Base-by-base conservation (phyloP, 768 basidiomycete genomes). In the Glaciozyma antarctica region DNA sequence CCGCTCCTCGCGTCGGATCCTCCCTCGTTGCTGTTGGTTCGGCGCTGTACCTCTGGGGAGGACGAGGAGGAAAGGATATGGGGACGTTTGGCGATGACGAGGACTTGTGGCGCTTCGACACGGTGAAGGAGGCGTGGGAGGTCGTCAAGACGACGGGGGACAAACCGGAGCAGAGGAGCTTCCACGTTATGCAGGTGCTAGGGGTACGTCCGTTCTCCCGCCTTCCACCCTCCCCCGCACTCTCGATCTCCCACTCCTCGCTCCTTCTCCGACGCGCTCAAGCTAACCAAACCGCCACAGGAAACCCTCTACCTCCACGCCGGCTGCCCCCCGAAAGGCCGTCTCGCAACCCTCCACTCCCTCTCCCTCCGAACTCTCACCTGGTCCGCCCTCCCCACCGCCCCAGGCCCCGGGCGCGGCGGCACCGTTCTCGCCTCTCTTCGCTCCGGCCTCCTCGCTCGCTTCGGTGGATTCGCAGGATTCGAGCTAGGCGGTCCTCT, bases 31-130 rank as follows among this genome's bases (percentile, higher is more conserved):
- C 58, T 8, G 60, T 64, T 30, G 66, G 61, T 5, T 60, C 55
- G 62, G 68, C 52, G 34, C 15, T 80, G 52, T 80, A 80, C 66
- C 55, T 81, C 52, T 82, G 80, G 77, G 81, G 81, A 5, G 81
- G 81, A 5, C 76, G 81, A 22, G 79, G 80, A 2, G 81, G 79
- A 3, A 68, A 73, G 21, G 76, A 77, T 30, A 78, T 78, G 79
- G 73, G 75, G 1, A 78, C 79, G 5, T 72, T 81, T 22, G 61
- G 28, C 3, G 63, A 69, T 45, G 73, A 77, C 55, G 68, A 76
- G 0, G 75, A 76, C n/a, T 26, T 78, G 17, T 78, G 77, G 76
- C 67, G 56, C 16, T 75, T 71, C 47, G 51, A 65, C 7, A 58
- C 66, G 28, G 48, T 45, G 10, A 48, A 65, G 10, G 49, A 72